These are phyloP conservation scores for Lichina pygmaea DNA, from an alignment of 495 filamentous ascomycete genomes.

Conservation along the genomic window DNA sequence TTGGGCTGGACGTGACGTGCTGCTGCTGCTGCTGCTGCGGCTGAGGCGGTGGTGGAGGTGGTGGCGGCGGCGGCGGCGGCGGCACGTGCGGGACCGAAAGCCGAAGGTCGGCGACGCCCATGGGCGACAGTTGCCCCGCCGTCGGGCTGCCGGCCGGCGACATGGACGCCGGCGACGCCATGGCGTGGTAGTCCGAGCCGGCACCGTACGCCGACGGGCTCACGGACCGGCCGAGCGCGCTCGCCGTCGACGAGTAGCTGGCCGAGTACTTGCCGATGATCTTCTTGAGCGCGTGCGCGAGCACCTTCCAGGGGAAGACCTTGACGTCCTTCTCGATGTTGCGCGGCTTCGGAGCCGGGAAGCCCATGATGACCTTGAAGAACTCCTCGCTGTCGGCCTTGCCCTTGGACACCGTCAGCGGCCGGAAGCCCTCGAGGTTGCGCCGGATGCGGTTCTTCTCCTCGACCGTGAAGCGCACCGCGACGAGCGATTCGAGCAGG, in stretches of 20 bases:
- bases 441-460: constrained; percentile 94
- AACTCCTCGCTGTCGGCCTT: constrained; percentile 83
- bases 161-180: neutral
- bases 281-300: constrained; percentile 67
- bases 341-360: constrained; percentile 75
- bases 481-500: constrained; percentile 69
- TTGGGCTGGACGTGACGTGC: neutral
- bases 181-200: neutral
- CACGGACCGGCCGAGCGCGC: constrained; percentile 9
- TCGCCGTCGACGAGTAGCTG: constrained; percentile 16
- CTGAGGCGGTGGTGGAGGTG: no score
- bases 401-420: constrained; percentile 72
- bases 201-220: constrained; percentile 4
- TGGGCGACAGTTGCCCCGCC: neutral
- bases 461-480: constrained; percentile 62
- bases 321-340: constrained; percentile 99
- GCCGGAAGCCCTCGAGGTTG: constrained; percentile 79
- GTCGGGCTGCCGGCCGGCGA: neutral
- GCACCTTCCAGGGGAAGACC: constrained; percentile 81
- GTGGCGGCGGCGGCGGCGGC: neutral
- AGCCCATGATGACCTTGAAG: constrained; percentile 98
- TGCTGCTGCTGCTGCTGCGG: neutral
- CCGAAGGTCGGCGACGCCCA: neutral
- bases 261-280: constrained; percentile 80
- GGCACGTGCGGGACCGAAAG: neutral